Evolutionary conservation across 305 asterid species (phyloP), one percentile per base, ranked within the genome.

Genomic region (Fraxinus greggii): DNA sequence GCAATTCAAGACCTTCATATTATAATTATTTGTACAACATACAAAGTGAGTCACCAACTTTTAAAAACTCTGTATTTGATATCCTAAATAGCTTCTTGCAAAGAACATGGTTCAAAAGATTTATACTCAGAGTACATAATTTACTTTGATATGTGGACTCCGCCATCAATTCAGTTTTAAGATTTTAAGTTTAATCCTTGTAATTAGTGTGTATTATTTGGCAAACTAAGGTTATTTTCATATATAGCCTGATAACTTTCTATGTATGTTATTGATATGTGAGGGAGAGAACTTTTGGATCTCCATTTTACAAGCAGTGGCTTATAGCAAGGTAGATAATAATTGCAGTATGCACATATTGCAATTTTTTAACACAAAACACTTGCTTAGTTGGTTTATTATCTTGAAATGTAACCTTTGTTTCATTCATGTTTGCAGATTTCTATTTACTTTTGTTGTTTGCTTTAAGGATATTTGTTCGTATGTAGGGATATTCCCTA

Each of bases 221-320:
- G 81, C 78, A 75, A 87, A 72, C 74, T 86, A 61, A 77, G 83
- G 79, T 40, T 59, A 48, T 80, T 83, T 33, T 74, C 83, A 78
- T 77, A 48, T 76, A 73, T 63, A 78, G 79, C 78, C 48, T 73
- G 32, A 85, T 80, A 80, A 85, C 75, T 85, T 86, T 80, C 86
- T 84, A 45, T 87, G 80, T 84, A 79, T 87, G 87, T 85, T 86
- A 94, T 97, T 87, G 97, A 92, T 89, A 90, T 92, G 82, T 94
- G 92, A 0, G 97, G 97, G 86, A 89, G 97, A 88, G 98, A 94
- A 85, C 97, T 92, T 83, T 95, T 94, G 61, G 98, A 94, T 91
- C 88, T 94, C 97, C 26, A 95, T 94, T 88, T 92, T 97, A 75
- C 97, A 94, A 89, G 98, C 98, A 5, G 98, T 94, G 84, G 97